Evolutionary conservation across 495 filamentous ascomycete genomes (phyloP), one percentile per base, ranked within the genome.

Genomic region (Xylaria cubensis): DNA sequence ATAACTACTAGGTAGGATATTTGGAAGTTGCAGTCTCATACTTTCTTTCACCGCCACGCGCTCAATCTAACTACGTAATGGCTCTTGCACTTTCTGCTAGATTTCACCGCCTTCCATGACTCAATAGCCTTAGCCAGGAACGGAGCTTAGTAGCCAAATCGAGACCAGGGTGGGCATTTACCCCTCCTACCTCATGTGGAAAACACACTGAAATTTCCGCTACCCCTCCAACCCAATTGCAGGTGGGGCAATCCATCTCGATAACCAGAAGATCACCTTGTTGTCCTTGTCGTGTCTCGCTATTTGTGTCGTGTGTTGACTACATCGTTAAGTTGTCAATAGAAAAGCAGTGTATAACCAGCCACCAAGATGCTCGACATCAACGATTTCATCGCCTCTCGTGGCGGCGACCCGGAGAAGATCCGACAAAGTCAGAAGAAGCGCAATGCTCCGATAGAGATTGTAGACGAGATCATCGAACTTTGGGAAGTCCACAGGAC

Each of bases 371-470:
- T 93, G 93, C 86, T 97, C 71, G 94, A 95, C 83, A 84, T 95
- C 64, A 84, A 88, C 74, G 92, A 93, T 76, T 94, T 94, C 82
- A 90, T 99, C 81, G 84, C 86, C 76, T 93, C 97, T 77, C 91
- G 93, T 72, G 96, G 95, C 74, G 97, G 96, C 73, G 88, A 97
- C 83, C 92, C 93, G 15, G 90, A 95, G 71, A 89, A 88, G 81
- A 96, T 99, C 82, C 92, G 91, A 79, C 93, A 97, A 81, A 94
- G 91, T 76, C 96, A 99, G 81, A 87, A 90, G 75, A 89, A 88
- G 75, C 92, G 97, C 69, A 87, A 88, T 83, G 95, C 92, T 36
- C 87, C 91, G 2, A 92, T 93, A 75, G 91, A 92, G 78, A 87
- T 87, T 34, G 96, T 98, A 42, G 97, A 99, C 82, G 92, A 97